Conservation (phyloP, 345 rosid genomes). For the Turritis glabra region DNA sequence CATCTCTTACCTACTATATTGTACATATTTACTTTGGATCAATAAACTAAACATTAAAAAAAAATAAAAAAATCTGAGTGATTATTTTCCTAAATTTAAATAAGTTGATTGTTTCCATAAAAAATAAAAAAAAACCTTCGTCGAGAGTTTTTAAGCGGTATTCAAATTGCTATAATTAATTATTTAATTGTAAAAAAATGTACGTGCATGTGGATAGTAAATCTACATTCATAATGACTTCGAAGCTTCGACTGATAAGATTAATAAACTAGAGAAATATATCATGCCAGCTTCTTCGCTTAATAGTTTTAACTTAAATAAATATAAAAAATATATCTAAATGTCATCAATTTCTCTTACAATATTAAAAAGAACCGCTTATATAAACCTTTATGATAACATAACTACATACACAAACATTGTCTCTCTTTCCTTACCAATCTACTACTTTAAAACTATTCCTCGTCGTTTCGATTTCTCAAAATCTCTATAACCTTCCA, state of each 20-base stretch:
- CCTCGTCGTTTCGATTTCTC: neutral
- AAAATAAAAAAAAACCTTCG: too few species aligned
- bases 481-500: neutral
- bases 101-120: too few species aligned
- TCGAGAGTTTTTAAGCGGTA: too few species aligned
- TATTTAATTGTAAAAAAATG: too few species aligned
- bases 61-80: too few species aligned
- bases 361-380: conserved; percentile 3
- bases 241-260: conserved; percentile 24
- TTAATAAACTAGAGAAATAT: conserved; percentile 14
- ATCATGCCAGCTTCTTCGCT: conserved; percentile 21
- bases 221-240: conserved; percentile 4
- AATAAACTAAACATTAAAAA: too few species aligned
- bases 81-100: too few species aligned
- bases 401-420: conserved; percentile 23
- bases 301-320: conserved; percentile 1
- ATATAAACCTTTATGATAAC: conserved; percentile 33
- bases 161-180: too few species aligned
- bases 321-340: neutral
- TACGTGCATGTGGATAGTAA: neutral
- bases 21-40: too few species aligned
- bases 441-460: neutral
- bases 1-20: too few species aligned
- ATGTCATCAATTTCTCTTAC: neutral
- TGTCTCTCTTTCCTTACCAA: conserved; percentile 21